Evolutionary conservation across 2,329 filamentous ascomycete genomes (phyloP).

Genomic region (Colletotrichum sp.): DNA sequence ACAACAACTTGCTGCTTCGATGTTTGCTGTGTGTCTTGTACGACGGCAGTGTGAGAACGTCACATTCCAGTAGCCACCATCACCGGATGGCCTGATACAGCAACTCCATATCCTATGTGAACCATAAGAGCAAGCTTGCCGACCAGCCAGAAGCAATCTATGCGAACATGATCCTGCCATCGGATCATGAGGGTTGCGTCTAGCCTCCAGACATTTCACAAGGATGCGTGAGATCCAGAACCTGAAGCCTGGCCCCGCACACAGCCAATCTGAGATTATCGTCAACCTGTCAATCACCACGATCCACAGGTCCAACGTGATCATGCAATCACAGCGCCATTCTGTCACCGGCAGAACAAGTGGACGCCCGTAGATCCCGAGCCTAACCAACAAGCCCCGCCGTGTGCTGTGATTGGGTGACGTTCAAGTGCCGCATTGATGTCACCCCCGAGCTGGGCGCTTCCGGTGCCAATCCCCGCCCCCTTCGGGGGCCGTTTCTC

Average conservation of each 20-base stretch:
- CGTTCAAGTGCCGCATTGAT: neutral
- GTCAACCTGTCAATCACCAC: neutral
- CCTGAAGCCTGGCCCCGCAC: neutral
- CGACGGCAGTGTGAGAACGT: neutral
- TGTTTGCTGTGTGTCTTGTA: neutral
- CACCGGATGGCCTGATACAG: neutral
- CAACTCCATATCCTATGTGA: neutral
- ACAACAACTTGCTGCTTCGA: neutral
- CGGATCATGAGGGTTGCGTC: neutral
- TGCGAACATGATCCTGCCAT: neutral
- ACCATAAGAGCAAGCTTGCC: neutral
- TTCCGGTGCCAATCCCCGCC: conserved; percentile 20
- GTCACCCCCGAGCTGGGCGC: conserved; percentile 9
- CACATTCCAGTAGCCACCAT: neutral
- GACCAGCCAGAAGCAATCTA: neutral
- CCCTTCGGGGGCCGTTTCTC: neutral
- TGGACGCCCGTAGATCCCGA: neutral
- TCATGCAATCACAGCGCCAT: neutral
- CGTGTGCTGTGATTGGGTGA: neutral
- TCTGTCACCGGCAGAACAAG: neutral
- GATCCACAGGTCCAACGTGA: neutral
- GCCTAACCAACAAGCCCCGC: conserved; percentile 2
- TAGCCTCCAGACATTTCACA: neutral
- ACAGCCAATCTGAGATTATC: neutral
- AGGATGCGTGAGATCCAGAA: neutral